Conservation (phyloP, 106 monocot species). For the Dendrobium huoshanense region DNA sequence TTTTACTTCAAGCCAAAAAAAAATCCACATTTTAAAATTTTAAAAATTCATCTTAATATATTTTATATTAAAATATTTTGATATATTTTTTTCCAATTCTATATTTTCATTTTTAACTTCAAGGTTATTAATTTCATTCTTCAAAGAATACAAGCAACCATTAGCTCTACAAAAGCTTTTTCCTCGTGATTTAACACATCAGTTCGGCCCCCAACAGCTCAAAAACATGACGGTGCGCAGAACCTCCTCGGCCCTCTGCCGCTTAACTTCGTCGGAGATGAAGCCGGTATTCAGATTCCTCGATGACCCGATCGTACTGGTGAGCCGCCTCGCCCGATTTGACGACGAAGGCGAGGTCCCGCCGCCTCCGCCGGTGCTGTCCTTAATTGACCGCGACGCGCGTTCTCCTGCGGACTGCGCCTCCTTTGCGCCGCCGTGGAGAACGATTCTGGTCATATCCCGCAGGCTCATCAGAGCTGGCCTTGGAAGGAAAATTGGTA, state of each 20-base stretch:
- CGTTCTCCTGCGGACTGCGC: slow-evolving; percentile 16
- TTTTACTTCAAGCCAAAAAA: too few species aligned
- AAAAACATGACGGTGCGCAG: slow-evolving; percentile 39
- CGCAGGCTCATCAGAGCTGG: slow-evolving; percentile 20
- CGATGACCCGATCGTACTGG: slow-evolving; percentile 4
- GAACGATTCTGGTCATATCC: slow-evolving; percentile 19
- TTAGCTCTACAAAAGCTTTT: too few species aligned
- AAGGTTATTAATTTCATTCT: too few species aligned
- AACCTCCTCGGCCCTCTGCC: slow-evolving; percentile 28
- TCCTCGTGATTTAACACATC: neutral
- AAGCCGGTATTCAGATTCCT: slow-evolving; percentile 1
- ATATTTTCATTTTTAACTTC: too few species aligned
- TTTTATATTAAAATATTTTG: too few species aligned
- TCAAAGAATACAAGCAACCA: too few species aligned
- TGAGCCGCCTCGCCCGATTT: slow-evolving; percentile 3
- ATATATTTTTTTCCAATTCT: too few species aligned
- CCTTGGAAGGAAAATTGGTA: too few species aligned
- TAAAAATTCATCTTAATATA: too few species aligned
- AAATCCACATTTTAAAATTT: too few species aligned
- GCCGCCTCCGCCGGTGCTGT: slow-evolving; percentile 13
- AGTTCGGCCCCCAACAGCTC: slow-evolving; percentile 45
- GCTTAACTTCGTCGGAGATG: slow-evolving; percentile 23
- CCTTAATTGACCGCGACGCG: slow-evolving; percentile 26
- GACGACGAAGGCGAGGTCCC: neutral
- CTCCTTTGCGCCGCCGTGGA: slow-evolving; percentile 18